phyloP scores from a whole-genome alignment of 2,329 filamentous ascomycete species.

The Trichophyton rubrum region DNA sequence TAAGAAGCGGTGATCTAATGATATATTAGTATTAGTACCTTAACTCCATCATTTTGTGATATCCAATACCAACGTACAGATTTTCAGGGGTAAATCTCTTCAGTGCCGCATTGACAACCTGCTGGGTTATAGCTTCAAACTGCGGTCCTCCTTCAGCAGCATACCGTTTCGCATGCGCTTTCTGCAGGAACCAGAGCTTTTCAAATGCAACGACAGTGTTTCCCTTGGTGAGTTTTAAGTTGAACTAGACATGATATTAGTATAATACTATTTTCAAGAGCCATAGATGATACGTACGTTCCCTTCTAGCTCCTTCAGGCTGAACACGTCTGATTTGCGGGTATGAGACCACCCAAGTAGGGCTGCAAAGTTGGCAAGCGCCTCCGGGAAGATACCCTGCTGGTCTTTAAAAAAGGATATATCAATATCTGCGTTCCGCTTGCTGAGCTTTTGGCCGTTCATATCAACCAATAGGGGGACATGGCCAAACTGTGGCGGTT shows the following conservation, averaged over 20 bases:
- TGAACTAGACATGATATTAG: slow-evolving; percentile 44
- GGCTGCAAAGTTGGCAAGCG: slow-evolving; percentile 68
- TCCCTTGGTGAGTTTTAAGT: slow-evolving; percentile 78
- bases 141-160: slow-evolving; percentile 34
- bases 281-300: slow-evolving; percentile 39
- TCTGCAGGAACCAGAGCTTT: slow-evolving; percentile 72
- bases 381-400: slow-evolving; percentile 49
- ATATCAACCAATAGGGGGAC: slow-evolving; percentile 60
- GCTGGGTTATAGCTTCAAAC: slow-evolving; percentile 30
- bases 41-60: neutral
- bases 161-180: slow-evolving; percentile 47
- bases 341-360: slow-evolving; percentile 72
- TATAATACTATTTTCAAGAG: neutral
- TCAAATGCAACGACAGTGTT: slow-evolving; percentile 70
- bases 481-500: slow-evolving; percentile 63
- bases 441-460: slow-evolving; percentile 69
- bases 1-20: slow-evolving; percentile 20
- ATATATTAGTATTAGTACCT: neutral
- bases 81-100: slow-evolving; percentile 16
- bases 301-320: slow-evolving; percentile 55
- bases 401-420: slow-evolving; percentile 44
- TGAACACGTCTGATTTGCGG: slow-evolving; percentile 56
- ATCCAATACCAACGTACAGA: slow-evolving; percentile 19
- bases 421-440: slow-evolving; percentile 60
- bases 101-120: slow-evolving; percentile 20